These are phyloP conservation scores for Camelina neglecta DNA, from an alignment of 345 rosid genomes.

Conservation along the genomic window DNA sequence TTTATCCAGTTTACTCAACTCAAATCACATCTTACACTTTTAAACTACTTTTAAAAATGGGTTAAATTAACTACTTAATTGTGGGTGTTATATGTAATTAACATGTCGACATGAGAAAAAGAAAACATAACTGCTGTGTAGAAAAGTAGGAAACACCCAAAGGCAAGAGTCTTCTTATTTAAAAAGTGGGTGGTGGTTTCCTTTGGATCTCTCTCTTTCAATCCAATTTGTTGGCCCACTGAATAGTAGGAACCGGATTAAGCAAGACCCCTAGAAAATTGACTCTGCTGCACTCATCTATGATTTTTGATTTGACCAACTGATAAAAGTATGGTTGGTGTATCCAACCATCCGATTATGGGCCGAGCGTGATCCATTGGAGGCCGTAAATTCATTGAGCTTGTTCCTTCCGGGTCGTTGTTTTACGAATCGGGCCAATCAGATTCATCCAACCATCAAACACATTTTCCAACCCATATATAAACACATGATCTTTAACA, in stretches of 20 bases:
- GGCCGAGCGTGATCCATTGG: slow-evolving; percentile 19
- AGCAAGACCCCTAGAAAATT: slow-evolving; percentile 7
- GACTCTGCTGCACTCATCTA: neutral
- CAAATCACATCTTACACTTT: slow-evolving; percentile 34
- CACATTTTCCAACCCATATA: slow-evolving; percentile 2
- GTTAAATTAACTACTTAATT: neutral
- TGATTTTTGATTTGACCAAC: slow-evolving; percentile 13
- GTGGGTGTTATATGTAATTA: neutral
- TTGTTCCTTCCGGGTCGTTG: slow-evolving; percentile 14
- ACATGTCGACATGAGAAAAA: neutral
- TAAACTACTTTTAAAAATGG: neutral
- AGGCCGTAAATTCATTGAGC: slow-evolving; percentile 11
- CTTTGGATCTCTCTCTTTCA: slow-evolving; percentile 1
- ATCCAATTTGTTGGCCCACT: slow-evolving; percentile 23
- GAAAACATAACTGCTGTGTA: neutral
- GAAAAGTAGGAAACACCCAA: neutral
- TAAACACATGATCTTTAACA: no score
- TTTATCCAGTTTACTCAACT: slow-evolving; percentile 6
- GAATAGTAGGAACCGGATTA: slow-evolving; percentile 7
- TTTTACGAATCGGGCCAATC: neutral
- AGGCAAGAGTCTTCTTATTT: neutral
- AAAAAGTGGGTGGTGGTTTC: neutral
- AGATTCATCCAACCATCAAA: slow-evolving; percentile 16
- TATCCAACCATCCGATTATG: neutral
- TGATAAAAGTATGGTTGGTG: slow-evolving; percentile 13